Conservation (phyloP, 805 yeast species). For the Geotrichum ghanense region DNA sequence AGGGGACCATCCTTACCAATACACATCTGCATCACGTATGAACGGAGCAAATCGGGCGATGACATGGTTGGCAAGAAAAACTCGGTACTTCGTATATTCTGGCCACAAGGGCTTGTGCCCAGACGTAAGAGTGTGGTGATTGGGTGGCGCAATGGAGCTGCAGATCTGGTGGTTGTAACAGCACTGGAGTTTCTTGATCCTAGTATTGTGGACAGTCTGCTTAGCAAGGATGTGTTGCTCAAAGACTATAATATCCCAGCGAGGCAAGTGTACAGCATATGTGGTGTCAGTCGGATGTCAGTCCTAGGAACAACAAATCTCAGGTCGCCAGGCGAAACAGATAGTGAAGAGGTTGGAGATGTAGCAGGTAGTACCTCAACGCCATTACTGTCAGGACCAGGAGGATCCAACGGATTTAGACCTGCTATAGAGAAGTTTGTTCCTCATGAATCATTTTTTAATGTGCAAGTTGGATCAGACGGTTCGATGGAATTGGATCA, state of each 20-base stretch:
- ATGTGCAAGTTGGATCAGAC: background rate
- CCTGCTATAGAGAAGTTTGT: constrained; percentile 2
- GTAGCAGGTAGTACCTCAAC: constrained; percentile 2
- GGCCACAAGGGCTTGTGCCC: constrained; percentile 25
- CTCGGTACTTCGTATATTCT: constrained; percentile 20
- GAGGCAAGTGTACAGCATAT: constrained; percentile 10
- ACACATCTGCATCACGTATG: too few relatives aligned
- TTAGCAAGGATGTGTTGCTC: constrained; percentile 12
- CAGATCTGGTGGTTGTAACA: constrained; percentile 17
- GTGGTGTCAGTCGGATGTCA: constrained; percentile 14
- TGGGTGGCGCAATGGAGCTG: constrained; percentile 17
- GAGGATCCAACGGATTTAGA: constrained; percentile 2
- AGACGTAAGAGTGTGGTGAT: constrained; percentile 13
- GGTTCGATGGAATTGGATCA: background rate
- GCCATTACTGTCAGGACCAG: constrained; percentile 3
- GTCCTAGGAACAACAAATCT: constrained; percentile 13
- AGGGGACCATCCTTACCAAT: too few relatives aligned
- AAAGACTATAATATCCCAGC: constrained; percentile 10
- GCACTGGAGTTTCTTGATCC: constrained; percentile 17
- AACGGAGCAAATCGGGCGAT: too few relatives aligned
- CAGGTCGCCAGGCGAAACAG: background rate
- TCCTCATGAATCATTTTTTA: background rate
- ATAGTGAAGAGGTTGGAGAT: constrained; percentile 2
- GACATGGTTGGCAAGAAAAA: too few relatives aligned
- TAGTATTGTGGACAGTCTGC: constrained; percentile 9